Percentiles rank a stretch among this genome's conserved stretches.
phyloP scores from a whole-genome alignment of 352 stramenopile genomes.

The Blastocystis sp. region DNA sequence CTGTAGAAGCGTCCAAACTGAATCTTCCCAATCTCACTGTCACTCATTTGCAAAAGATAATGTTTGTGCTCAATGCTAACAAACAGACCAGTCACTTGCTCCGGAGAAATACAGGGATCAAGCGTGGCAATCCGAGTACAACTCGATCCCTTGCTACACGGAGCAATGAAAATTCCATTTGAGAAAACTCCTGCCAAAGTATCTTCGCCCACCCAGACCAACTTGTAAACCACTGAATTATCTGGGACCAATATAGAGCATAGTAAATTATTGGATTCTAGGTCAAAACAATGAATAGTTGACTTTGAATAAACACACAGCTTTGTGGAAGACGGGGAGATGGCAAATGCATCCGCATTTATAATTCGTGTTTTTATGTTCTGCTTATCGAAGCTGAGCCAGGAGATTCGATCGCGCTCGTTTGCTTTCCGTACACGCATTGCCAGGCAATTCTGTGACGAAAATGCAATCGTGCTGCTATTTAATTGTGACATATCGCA shows the following conservation, averaged over 20 bases:
- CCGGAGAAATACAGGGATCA: background rate
- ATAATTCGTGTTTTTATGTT: background rate
- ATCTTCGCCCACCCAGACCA: background rate
- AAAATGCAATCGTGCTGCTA: background rate
- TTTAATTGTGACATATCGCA: background rate
- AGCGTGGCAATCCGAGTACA: background rate
- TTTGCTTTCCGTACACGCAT: background rate
- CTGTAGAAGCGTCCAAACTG: background rate
- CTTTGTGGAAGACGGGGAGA: background rate
- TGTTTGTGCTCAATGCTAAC: background rate
- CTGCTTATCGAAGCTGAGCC: background rate
- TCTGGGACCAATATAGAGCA: background rate
- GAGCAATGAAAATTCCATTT: background rate
- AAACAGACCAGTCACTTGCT: background rate
- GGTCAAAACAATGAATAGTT: background rate
- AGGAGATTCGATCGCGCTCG: background rate
- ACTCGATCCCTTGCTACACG: background rate
- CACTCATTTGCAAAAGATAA: slow-evolving; percentile 12
- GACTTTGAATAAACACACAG: background rate
- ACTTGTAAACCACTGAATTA: background rate
- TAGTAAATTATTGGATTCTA: background rate
- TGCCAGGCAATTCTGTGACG: background rate
- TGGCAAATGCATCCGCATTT: background rate
- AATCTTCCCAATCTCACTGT: background rate
- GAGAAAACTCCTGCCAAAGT: background rate